Conservation (phyloP, 768 basidiomycete species). For the Russula lepida region DNA sequence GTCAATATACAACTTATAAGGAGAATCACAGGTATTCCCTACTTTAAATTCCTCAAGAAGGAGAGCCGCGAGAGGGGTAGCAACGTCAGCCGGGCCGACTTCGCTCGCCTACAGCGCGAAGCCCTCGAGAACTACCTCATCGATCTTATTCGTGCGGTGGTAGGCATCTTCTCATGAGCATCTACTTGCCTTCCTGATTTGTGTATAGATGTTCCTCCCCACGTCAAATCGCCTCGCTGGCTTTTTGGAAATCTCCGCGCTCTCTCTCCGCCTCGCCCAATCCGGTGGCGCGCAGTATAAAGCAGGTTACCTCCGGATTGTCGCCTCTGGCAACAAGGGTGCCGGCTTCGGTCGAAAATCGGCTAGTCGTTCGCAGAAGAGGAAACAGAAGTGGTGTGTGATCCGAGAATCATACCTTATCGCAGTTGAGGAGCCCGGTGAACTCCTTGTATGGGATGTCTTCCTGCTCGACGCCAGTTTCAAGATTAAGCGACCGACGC, state of each 20-base stretch:
- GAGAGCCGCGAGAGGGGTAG: conserved; percentile 44
- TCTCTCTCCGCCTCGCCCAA: conserved; percentile 72
- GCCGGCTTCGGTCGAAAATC: conserved; percentile 60
- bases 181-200: background rate
- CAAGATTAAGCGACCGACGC: conserved; percentile 78
- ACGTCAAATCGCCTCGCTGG: conserved; percentile 81
- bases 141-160: conserved; percentile 80
- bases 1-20: background rate
- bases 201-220: conserved; percentile 84
- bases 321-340: conserved; percentile 42
- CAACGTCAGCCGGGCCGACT: conserved; percentile 57
- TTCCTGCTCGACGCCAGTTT: conserved; percentile 89
- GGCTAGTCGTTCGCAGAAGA: conserved; percentile 47
- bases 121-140: conserved; percentile 84
- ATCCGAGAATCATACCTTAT: conserved; percentile 90
- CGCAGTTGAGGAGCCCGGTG: conserved; percentile 76
- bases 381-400: conserved; percentile 79
- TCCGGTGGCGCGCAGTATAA: conserved; percentile 86
- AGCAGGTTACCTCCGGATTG: conserved; percentile 70
- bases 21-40: conserved; percentile 58
- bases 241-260: conserved; percentile 87
- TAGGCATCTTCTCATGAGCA: conserved; percentile 32
- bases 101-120: conserved; percentile 75
- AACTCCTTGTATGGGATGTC: conserved; percentile 89
- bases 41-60: conserved; percentile 76